Evolutionary conservation across 495 filamentous ascomycete genomes (phyloP).

Genomic region (Trichoderma reesei): DNA sequence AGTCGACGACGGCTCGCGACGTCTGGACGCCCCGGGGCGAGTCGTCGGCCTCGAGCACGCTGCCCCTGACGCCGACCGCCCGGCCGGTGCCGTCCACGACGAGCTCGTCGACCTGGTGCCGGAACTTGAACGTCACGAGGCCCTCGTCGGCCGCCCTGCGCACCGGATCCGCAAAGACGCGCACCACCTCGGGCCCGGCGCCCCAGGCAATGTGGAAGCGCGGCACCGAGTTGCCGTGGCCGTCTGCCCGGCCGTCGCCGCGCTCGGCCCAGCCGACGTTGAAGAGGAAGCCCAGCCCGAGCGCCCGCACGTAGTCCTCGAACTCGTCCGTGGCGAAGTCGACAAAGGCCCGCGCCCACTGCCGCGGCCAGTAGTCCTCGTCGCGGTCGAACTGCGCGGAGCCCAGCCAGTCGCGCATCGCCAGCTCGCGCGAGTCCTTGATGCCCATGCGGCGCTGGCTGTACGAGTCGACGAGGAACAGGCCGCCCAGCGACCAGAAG

Average conservation of each 20-base stretch:
- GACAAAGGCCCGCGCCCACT: constrained; percentile 45
- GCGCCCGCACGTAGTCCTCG: constrained; percentile 38
- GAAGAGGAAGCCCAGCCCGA: constrained; percentile 32
- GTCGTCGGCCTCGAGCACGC: constrained; percentile 34
- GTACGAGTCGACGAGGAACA: constrained; percentile 41
- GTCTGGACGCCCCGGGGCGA: constrained; percentile 34
- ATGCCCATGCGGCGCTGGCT: constrained; percentile 41
- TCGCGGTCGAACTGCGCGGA: constrained; percentile 40
- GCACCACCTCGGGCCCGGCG: constrained; percentile 41
- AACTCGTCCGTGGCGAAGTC: constrained; percentile 40
- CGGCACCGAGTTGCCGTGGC: constrained; percentile 44
- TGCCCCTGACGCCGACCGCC: constrained; percentile 35
- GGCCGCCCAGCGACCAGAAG: constrained; percentile 45
- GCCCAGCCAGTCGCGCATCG: constrained; percentile 41
- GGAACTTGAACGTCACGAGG: constrained; percentile 37
- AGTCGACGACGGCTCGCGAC: constrained; percentile 26
- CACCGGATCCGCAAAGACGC: constrained; percentile 41
- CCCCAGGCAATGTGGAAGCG: constrained; percentile 44
- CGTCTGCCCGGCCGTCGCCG: constrained; percentile 36
- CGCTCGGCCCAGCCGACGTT: constrained; percentile 44
- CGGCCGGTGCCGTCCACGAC: constrained; percentile 35
- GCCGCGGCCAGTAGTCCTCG: constrained; percentile 40
- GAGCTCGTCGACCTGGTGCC: constrained; percentile 40
- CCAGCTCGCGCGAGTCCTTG: constrained; percentile 36
- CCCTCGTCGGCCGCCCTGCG: constrained; percentile 33